Percentiles rank a stretch among this genome's conserved stretches.
Conservation (phyloP, 2,329 filamentous ascomycete species). For the Fulvia fulva region DNA sequence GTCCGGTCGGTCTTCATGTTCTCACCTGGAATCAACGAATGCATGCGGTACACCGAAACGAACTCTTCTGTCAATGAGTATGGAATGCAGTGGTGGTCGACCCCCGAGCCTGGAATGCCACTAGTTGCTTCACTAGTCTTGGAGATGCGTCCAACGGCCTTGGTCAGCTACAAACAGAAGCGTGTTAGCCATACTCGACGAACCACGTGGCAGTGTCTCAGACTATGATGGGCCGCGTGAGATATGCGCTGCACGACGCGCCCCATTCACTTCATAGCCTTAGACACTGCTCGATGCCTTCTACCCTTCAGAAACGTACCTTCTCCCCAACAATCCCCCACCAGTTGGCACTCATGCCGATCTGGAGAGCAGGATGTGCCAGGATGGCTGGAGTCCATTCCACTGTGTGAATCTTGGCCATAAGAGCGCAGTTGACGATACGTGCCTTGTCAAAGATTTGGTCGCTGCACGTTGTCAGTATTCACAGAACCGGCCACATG, state of each 20-base stretch:
- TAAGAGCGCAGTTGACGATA: slow-evolving; percentile 45
- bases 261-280: too few species aligned
- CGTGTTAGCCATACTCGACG: too few species aligned
- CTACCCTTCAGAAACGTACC: too few species aligned
- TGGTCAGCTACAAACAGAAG: too few species aligned
- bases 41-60: slow-evolving; percentile 42
- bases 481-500: too few species aligned
- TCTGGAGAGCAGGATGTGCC: slow-evolving; percentile 41
- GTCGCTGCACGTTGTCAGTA: slow-evolving; percentile 23
- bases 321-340: slow-evolving; percentile 44
- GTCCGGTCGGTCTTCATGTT: slow-evolving; percentile 34
- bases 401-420: slow-evolving; percentile 50
- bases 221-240: too few species aligned
- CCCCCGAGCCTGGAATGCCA: slow-evolving; percentile 39
- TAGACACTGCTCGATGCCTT: too few species aligned
- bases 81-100: slow-evolving; percentile 38
- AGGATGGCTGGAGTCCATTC: slow-evolving; percentile 50
- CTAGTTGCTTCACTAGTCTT: slow-evolving; percentile 40
- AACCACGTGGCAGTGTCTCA: too few species aligned
- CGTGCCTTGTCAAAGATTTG: slow-evolving; percentile 45
- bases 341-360: slow-evolving; percentile 47
- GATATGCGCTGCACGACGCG: too few species aligned
- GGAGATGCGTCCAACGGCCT: slow-evolving; percentile 41
- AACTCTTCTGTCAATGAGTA: slow-evolving; percentile 46
- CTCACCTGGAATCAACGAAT: slow-evolving; percentile 37